These are phyloP conservation scores for Trichoderma lentiforme DNA, from an alignment of 2,329 filamentous ascomycete species.

Conservation along the genomic window DNA sequence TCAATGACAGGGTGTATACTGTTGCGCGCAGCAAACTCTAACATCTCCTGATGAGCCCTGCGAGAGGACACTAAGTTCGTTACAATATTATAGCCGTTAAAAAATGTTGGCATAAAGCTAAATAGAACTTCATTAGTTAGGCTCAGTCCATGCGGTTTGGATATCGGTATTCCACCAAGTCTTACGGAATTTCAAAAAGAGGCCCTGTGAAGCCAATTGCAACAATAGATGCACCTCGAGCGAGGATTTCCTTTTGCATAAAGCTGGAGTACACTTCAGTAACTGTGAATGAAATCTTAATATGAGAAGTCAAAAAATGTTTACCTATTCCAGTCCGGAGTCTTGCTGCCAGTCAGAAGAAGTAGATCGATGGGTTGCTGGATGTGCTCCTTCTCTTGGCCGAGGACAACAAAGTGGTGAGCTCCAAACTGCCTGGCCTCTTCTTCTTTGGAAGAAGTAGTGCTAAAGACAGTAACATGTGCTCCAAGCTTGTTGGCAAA, in stretches of 20 bases:
- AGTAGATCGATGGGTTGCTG: background rate
- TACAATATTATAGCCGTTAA: background rate
- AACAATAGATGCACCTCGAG: background rate
- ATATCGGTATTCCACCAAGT: background rate
- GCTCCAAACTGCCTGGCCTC: slow-evolving; percentile 33
- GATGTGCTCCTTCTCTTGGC: background rate
- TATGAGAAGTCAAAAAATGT: background rate
- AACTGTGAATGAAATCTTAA: background rate
- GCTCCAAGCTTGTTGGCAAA: slow-evolving; percentile 52
- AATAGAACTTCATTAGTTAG: background rate
- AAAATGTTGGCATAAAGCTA: background rate
- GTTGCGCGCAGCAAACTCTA: background rate
- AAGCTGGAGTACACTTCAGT: background rate
- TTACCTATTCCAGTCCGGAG: background rate
- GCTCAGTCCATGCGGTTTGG: background rate
- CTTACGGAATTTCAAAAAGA: background rate
- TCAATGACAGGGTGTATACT: background rate
- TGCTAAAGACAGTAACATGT: background rate
- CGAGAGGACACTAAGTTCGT: background rate
- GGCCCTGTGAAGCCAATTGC: background rate
- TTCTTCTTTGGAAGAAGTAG: slow-evolving; percentile 50
- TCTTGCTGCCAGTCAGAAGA: background rate
- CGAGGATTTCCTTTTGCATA: background rate
- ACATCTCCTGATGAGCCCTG: background rate
- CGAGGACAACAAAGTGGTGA: slow-evolving; percentile 25